Evolutionary conservation across 2,329 filamentous ascomycete species (phyloP).

Genomic region (Parascedosporium putredinis): DNA sequence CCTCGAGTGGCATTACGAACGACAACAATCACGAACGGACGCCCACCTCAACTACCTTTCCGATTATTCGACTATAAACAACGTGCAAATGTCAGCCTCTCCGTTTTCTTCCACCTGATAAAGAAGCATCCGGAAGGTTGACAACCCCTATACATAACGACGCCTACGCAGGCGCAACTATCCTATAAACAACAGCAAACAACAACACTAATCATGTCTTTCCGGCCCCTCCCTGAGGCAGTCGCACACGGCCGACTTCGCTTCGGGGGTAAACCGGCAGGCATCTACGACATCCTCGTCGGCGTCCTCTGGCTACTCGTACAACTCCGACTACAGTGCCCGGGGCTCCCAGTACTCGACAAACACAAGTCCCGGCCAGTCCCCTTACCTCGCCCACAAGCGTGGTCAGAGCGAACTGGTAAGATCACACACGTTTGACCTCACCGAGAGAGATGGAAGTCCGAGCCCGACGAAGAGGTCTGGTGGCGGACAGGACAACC

Average conservation of each 20-base stretch:
- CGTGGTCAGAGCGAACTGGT: slow-evolving; percentile 67
- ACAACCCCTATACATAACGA: not conserved
- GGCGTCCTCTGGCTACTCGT: slow-evolving; percentile 59
- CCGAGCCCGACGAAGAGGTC: slow-evolving; percentile 13
- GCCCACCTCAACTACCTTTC: no score
- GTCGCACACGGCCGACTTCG: slow-evolving; percentile 39
- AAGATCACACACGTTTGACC: slow-evolving; percentile 38
- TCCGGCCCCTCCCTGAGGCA: slow-evolving; percentile 49
- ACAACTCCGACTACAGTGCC: slow-evolving; percentile 47
- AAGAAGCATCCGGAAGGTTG: not conserved
- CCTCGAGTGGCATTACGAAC: not conserved
- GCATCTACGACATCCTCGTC: slow-evolving; percentile 61
- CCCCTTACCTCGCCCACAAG: slow-evolving; percentile 45
- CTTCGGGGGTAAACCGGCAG: slow-evolving; percentile 39
- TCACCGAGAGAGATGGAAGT: slow-evolving; percentile 26
- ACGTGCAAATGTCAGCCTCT: not conserved
- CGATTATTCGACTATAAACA: not conserved
- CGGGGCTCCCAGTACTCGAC: slow-evolving; percentile 65
- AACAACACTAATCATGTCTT: slow-evolving; percentile 35
- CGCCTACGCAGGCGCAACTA: not conserved
- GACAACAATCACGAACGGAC: no score
- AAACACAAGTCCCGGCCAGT: slow-evolving; percentile 48
- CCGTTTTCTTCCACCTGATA: not conserved
- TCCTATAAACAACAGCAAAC: slow-evolving; percentile 6
- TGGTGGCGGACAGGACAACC: slow-evolving; percentile 43